phyloP scores from a whole-genome alignment of 352 stramenopile species.

The Phytophthora capsici region DNA sequence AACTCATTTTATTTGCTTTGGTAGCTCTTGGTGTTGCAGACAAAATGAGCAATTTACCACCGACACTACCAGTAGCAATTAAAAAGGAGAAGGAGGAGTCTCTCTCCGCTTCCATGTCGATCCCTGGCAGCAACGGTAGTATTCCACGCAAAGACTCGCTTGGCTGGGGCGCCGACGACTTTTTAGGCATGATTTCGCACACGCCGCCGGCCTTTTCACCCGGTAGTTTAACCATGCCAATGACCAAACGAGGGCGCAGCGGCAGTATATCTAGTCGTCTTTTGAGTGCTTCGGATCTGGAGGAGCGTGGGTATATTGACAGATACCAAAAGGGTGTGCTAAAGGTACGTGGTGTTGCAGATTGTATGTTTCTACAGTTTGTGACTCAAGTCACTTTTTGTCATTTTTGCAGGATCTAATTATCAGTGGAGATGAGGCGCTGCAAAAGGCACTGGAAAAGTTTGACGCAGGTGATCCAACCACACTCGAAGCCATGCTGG shows the following conservation, averaged over 20 bases:
- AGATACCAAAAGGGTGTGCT: constrained; percentile 91
- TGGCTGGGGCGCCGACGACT: constrained; percentile 85
- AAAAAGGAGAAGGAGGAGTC: constrained; percentile 66
- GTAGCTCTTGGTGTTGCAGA: constrained; percentile 10
- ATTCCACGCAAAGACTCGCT: constrained; percentile 82
- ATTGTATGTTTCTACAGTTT: neutral
- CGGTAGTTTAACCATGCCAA: constrained; percentile 87
- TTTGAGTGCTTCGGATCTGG: constrained; percentile 89
- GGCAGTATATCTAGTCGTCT: constrained; percentile 87
- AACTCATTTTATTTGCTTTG: neutral
- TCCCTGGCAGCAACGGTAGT: constrained; percentile 37
- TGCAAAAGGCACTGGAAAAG: constrained; percentile 90
- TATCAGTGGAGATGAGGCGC: constrained; percentile 89
- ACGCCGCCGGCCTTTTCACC: constrained; percentile 92
- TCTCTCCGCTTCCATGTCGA: constrained; percentile 40
- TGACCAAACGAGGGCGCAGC: constrained; percentile 86
- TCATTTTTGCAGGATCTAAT: constrained; percentile 78
- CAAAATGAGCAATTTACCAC: constrained; percentile 64
- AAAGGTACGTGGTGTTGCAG: constrained; percentile 54
- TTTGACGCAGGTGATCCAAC: constrained; percentile 89
- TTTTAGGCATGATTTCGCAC: constrained; percentile 89
- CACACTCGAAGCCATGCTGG: constrained; percentile 84
- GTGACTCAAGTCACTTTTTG: constrained; percentile 5
- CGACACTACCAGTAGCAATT: constrained; percentile 71
- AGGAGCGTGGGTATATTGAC: constrained; percentile 92